phyloP scores from a whole-genome alignment of 768 basidiomycete genomes.

The Psilocybe tampanensis region DNA sequence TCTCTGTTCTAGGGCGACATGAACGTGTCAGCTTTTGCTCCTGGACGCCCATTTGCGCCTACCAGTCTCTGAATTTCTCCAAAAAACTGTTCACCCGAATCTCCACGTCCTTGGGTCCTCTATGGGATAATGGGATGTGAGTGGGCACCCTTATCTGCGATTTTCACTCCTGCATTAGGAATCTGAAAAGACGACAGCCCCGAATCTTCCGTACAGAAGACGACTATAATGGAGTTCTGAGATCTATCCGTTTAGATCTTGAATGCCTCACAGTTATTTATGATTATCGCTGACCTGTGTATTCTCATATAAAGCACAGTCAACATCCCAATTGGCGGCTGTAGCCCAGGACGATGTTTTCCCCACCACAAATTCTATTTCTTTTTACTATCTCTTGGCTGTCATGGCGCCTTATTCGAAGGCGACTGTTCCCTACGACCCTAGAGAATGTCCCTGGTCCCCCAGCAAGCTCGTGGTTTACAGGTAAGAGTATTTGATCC shows the following conservation, averaged over 20 bases:
- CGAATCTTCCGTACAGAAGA: not conserved
- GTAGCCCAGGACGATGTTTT: not conserved
- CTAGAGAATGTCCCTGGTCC: conserved; percentile 44
- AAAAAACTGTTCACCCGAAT: too few relatives aligned
- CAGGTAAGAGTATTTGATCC: too few relatives aligned
- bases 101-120: too few relatives aligned
- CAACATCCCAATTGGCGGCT: not conserved
- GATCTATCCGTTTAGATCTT: not conserved
- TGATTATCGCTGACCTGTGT: not conserved
- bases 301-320: not conserved
- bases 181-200: too few relatives aligned
- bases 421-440: conserved; percentile 6
- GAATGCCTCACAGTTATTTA: not conserved
- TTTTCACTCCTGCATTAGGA: too few relatives aligned
- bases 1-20: too few relatives aligned
- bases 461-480: conserved; percentile 30
- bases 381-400: not conserved
- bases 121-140: too few relatives aligned
- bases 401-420: conserved; percentile 12
- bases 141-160: too few relatives aligned
- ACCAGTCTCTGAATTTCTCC: too few relatives aligned
- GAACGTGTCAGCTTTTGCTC: too few relatives aligned
- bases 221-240: not conserved
- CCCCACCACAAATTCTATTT: not conserved
- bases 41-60: too few relatives aligned